These are phyloP conservation scores for Phytophthora sp. DNA, from an alignment of 352 stramenopile species.

Conservation along the genomic window DNA sequence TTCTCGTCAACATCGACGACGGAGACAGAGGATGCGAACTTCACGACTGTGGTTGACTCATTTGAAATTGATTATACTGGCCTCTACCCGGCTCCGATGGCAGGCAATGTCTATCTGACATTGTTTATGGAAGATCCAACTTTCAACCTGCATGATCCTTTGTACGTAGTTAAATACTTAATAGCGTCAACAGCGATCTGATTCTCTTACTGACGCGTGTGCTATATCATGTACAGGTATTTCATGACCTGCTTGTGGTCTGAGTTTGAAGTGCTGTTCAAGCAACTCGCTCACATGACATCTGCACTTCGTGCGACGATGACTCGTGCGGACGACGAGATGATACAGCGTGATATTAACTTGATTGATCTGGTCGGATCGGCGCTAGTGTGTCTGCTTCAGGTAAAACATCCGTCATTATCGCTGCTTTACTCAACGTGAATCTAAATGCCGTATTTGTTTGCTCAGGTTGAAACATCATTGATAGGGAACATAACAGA, in stretches of 20 bases:
- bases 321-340: slow-evolving; percentile 67
- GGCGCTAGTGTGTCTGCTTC: slow-evolving; percentile 76
- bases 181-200: not conserved
- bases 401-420: slow-evolving; percentile 45
- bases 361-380: slow-evolving; percentile 77
- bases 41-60: slow-evolving; percentile 51
- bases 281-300: slow-evolving; percentile 70
- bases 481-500: slow-evolving; percentile 59
- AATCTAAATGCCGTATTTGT: not conserved
- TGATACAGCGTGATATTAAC: slow-evolving; percentile 67
- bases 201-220: slow-evolving; percentile 1
- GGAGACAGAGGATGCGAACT: slow-evolving; percentile 46
- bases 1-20: slow-evolving; percentile 62
- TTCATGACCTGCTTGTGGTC: slow-evolving; percentile 83
- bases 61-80: slow-evolving; percentile 80
- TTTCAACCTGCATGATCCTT: slow-evolving; percentile 91
- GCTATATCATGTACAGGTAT: slow-evolving; percentile 41
- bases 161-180: slow-evolving; percentile 52
- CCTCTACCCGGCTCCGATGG: slow-evolving; percentile 72
- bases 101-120: slow-evolving; percentile 91
- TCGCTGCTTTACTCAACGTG: not conserved
- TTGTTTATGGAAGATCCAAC: slow-evolving; percentile 94
- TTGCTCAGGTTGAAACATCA: slow-evolving; percentile 64
- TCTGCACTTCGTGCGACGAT: slow-evolving; percentile 68
- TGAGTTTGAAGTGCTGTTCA: slow-evolving; percentile 79